Conservation (phyloP, 1,284 basidiomycete genomes). For the Uromyces viciae-fabae region DNA sequence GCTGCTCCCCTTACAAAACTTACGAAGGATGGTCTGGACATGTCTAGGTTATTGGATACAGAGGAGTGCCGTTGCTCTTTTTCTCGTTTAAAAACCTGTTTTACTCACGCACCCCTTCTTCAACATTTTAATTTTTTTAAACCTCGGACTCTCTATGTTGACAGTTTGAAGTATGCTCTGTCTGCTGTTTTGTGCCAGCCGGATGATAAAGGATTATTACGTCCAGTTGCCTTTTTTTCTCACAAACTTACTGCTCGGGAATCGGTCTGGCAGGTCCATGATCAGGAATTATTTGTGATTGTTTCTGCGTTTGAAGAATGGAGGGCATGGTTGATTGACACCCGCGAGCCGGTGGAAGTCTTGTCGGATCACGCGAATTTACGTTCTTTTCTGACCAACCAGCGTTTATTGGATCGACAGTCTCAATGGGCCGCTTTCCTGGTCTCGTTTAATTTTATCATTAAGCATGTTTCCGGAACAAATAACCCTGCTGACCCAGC, state of each 20-base stretch:
- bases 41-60: background rate
- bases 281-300: conserved; percentile 3
- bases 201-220: background rate
- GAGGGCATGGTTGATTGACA: conserved; percentile 9
- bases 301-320: conserved; percentile 11
- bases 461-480: background rate
- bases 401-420: background rate
- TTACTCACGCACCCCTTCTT: background rate
- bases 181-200: conserved; percentile 45
- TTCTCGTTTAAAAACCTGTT: background rate
- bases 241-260: conserved; percentile 31
- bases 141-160: conserved; percentile 53
- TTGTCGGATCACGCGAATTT: conserved; percentile 20
- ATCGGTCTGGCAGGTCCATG: background rate
- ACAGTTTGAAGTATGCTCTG: conserved; percentile 45
- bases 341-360: background rate
- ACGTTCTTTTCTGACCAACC: background rate
- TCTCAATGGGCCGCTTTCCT: background rate
- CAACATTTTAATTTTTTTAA: conserved; percentile 16
- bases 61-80: background rate
- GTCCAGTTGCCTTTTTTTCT: conserved; percentile 38
- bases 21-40: background rate
- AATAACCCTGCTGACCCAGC: conserved; percentile 4
- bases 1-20: background rate
- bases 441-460: background rate